Conservation (phyloP, 208 protist genomes). For the Leptomonas pyrrhocoris region DNA sequence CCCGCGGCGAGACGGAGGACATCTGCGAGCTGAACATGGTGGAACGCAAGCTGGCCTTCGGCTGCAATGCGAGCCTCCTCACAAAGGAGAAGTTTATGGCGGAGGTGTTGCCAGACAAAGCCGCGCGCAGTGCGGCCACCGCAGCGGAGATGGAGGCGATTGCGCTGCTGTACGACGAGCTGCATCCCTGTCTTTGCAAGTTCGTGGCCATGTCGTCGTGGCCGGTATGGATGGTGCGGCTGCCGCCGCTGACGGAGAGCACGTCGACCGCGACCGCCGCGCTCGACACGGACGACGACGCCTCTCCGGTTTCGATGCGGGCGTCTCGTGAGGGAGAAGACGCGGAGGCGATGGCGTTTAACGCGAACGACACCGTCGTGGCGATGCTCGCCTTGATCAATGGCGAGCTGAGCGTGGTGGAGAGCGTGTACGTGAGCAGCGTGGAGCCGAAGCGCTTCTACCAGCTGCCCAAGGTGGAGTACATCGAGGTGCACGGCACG, state of each 20-base stretch:
- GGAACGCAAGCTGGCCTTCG: conserved; percentile 79
- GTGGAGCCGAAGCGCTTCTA: conserved; percentile 83
- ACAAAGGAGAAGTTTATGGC: conserved; percentile 30
- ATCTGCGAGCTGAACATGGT: conserved; percentile 69
- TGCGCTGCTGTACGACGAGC: conserved; percentile 28
- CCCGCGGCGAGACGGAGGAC: conserved; percentile 41
- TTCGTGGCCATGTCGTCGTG: conserved; percentile 69
- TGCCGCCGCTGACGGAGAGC: conserved; percentile 23
- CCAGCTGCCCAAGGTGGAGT: conserved; percentile 74
- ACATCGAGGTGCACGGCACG: conserved; percentile 69
- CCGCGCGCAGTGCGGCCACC: conserved; percentile 13
- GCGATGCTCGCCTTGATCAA: conserved; percentile 58
- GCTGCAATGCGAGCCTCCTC: conserved; percentile 48
- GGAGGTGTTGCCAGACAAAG: conserved; percentile 35
- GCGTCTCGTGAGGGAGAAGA: conserved; percentile 7
- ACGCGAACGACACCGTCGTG: conserved; percentile 32
- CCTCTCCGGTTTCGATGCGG: conserved; percentile 2
- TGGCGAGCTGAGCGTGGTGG: conserved; percentile 57
- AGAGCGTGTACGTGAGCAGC: conserved; percentile 66
- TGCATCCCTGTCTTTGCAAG: conserved; percentile 48
- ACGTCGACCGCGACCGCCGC: neutral
- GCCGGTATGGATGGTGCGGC: conserved; percentile 45
- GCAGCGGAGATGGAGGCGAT: conserved; percentile 19
- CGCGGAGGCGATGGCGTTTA: conserved; percentile 4
- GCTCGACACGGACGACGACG: conserved; percentile 19